Evolutionary conservation across 352 stramenopile genomes (phyloP), one percentile per base, ranked within the genome.

Genomic region (Pythium scleroteichum): DNA sequence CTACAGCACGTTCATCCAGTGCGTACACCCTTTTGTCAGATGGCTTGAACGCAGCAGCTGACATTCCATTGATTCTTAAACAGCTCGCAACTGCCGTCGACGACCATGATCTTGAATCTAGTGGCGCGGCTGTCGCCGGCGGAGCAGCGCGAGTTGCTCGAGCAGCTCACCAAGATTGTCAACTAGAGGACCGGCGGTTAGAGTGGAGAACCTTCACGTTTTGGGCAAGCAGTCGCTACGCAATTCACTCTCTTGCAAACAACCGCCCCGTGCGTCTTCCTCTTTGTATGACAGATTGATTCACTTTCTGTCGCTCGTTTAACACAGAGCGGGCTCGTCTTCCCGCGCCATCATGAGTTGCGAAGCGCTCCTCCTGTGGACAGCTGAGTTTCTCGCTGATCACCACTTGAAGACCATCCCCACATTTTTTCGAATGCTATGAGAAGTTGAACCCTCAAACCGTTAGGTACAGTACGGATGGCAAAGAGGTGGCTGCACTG

Each of bases 1-100:
- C 81, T 98, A 98, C 78, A 97, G 97, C 71, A 98, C 92, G 33
- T 99, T 99, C 79, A 97, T 99, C 59, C 77, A 83, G 85, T 92
- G 73, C 35, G 78, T n/a, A 3, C 26, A 4, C 16, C n/a, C 26
- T 44, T 20, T n/a, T 44, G 6, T 44, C 14, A 29, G 40, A 23
- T 20, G 13, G 1, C 22, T 48, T 13, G 23, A 53, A 27, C 24
- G n/a, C 29, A 35, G 29, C 29, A 10, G 45, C 51, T 12, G 13
- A 24, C 16, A 35, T 17, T 33, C 19, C 46, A 5, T 3, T 62
- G 19, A 22, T 61, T 26, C 17, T 16, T 38, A 59, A 17, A 26
- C 56, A 92, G 82, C 55, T 92, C 82, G 32, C 71, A 68, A 38
- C 75, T 67, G 40, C 79, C 82, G 45, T 89, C 82, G 23, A 68